These are phyloP conservation scores for Ceriops zippeliana DNA, from an alignment of 345 rosid species.

Conservation along the genomic window DNA sequence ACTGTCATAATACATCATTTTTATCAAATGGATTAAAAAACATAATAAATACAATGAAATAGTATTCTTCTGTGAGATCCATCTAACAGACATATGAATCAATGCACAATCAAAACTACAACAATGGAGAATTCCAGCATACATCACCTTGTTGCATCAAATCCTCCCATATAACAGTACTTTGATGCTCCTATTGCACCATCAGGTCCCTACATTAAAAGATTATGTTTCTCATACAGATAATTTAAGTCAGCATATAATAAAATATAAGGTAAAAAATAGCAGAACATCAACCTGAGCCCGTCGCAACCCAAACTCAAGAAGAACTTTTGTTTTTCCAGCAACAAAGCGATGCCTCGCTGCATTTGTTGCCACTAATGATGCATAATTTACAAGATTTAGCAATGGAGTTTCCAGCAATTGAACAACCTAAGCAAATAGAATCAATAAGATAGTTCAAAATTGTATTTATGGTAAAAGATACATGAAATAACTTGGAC, in stretches of 20 bases:
- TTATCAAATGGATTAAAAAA: background rate
- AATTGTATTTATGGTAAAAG: too few relatives aligned
- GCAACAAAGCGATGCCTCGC: slow-evolving; percentile 95
- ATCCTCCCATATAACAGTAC: slow-evolving; percentile 93
- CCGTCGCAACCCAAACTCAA: slow-evolving; percentile 92
- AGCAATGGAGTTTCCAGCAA: slow-evolving; percentile 90
- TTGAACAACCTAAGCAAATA: slow-evolving; percentile 67
- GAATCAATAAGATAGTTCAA: too few relatives aligned
- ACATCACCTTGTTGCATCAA: slow-evolving; percentile 89
- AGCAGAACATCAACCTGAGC: slow-evolving; percentile 67
- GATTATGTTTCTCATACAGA: slow-evolving; percentile 14
- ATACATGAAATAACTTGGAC: too few relatives aligned
- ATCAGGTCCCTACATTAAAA: slow-evolving; percentile 77
- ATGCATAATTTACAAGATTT: slow-evolving; percentile 82
- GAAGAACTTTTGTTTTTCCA: slow-evolving; percentile 74
- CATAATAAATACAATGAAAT: too few relatives aligned
- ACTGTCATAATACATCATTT: too few relatives aligned
- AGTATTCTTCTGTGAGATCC: background rate
- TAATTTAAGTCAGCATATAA: slow-evolving; percentile 4
- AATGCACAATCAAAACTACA: background rate
- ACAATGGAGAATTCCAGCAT: background rate
- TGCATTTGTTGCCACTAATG: slow-evolving; percentile 91
- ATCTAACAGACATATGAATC: background rate
- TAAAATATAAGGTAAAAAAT: background rate
- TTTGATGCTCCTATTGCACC: slow-evolving; percentile 91